A percentile compares a stretch with the other conserved stretches of the same genome.
These are phyloP conservation scores for Fusarium graminum DNA, from an alignment of 2,329 filamentous ascomycete species.

Conservation along the genomic window DNA sequence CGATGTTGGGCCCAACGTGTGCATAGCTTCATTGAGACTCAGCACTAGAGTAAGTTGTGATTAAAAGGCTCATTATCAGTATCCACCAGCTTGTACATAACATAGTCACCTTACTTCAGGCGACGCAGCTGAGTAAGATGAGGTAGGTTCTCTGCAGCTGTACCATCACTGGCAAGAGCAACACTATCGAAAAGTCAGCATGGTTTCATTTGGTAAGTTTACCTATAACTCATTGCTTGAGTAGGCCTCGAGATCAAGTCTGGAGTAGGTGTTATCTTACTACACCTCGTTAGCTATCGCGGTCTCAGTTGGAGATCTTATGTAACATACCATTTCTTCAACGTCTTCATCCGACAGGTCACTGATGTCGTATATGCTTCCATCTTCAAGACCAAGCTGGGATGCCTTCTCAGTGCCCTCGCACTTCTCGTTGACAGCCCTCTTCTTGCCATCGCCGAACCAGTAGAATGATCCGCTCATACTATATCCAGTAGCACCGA, in stretches of 20 bases:
- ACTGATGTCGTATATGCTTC: not conserved
- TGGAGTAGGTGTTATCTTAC: not conserved
- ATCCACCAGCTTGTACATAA: not conserved
- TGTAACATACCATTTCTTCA: not conserved
- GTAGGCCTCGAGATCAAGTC: too few species aligned
- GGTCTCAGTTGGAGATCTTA: too few species aligned
- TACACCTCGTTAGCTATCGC: not conserved
- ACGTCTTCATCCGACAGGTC: not conserved
- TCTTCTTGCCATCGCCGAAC: not conserved
- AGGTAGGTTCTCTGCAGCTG: not conserved
- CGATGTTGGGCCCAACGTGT: too few species aligned
- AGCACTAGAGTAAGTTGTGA: too few species aligned
- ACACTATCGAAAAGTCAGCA: not conserved
- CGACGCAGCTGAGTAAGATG: not conserved
- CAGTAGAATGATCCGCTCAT: not conserved
- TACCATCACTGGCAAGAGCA: not conserved
- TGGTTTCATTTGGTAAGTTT: too few species aligned
- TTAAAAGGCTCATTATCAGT: not conserved
- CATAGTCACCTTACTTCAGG: not conserved
- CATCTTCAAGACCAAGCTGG: not conserved
- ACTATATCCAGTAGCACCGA: not conserved
- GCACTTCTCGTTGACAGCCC: not conserved
- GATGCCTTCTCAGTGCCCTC: not conserved
- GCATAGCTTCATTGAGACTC: too few species aligned
- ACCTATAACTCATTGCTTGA: too few species aligned